Evolutionary conservation across 2,329 filamentous ascomycete genomes (phyloP), one percentile per base, ranked within the genome.

Genomic region (Penicillium sp.): DNA sequence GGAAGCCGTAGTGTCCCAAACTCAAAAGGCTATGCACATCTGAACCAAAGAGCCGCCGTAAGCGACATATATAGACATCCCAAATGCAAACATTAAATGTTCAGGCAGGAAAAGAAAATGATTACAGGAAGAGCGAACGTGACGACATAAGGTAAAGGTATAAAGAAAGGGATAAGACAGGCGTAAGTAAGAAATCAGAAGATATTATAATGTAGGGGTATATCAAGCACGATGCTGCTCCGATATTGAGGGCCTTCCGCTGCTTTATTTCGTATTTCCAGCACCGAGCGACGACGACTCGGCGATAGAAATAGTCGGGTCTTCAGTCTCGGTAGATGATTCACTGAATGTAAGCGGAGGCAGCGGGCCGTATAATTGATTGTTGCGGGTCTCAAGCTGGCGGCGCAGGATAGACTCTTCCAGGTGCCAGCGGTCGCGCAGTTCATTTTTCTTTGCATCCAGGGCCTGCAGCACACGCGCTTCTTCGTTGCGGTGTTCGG

Each of bases 371-470:
- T 72, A 73, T 9, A 58, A 56, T 38, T 65, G 56, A 7, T 66
- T 67, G 41, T 68, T 62, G 23, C 67, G 54, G 35, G 59, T 51
- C 57, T 75, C 72, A 9, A 74, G 57, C 33, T 64, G 68, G 25
- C 64, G 67, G 10, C 71, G 66, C 39, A 69, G 40, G 40, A 75
- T 68, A n/a, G 68, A 66, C 50, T 74, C 71, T 56, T 75, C 71
- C 12, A 74, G 59, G 42, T 63, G 61, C 73, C 73, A 76, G 27
- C 70, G 65, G 20, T 64, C 59, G 45, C 66, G 61, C 12, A 76
- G 49, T 13, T 59, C 62, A 7, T 47, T 53, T 52, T 69, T 66
- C 53, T 69, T 73, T 3, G 47, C 50, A 9, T 69, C 63, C 33
- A 76, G 55, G 4, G 58, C 65, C 31, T 66, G 53, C 4, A 66